These are phyloP conservation scores for Yamadazyma jaroonii DNA, from an alignment of 1,139 yeast species.

Conservation along the genomic window DNA sequence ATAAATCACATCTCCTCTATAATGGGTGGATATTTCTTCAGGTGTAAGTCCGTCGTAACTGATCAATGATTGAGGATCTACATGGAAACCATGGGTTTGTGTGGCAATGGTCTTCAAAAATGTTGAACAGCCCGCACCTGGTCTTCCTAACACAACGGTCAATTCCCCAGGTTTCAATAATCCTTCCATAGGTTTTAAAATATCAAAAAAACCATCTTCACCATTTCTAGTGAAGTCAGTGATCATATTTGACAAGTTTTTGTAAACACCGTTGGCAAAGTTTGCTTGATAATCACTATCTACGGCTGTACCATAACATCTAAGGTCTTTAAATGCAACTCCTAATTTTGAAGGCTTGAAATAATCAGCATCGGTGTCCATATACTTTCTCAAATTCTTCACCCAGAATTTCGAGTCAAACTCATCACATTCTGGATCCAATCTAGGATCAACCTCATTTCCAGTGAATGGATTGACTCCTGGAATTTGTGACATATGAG, in stretches of 20 bases:
- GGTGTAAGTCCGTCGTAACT: conserved; percentile 31
- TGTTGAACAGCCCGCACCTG: conserved; percentile 84
- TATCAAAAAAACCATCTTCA: conserved; percentile 23
- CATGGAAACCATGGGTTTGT: conserved; percentile 66
- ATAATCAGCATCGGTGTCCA: conserved; percentile 53
- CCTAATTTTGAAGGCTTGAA: conserved; percentile 67
- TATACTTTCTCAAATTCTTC: conserved; percentile 57
- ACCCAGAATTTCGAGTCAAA: conserved; percentile 72
- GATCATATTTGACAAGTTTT: conserved; percentile 15
- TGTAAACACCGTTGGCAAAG: conserved; percentile 47
- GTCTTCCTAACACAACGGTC: conserved; percentile 74
- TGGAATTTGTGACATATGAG: conserved; percentile 53
- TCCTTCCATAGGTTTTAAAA: conserved; percentile 31
- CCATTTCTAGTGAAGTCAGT: conserved; percentile 33
- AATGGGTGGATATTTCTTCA: conserved; percentile 23
- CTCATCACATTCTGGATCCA: conserved; percentile 40
- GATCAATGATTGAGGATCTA: conserved; percentile 46
- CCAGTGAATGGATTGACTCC: conserved; percentile 38
- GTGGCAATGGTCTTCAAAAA: conserved; percentile 65
- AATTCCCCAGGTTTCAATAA: conserved; percentile 58
- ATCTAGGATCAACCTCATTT: conserved; percentile 12
- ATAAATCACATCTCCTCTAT: conserved; percentile 45
- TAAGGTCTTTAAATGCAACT: conserved; percentile 60
- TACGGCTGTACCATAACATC: conserved; percentile 72
- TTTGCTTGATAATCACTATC: conserved; percentile 81